Base-by-base conservation (phyloP, 805 yeast genomes). In the Nakazawaea wyomingensis region DNA sequence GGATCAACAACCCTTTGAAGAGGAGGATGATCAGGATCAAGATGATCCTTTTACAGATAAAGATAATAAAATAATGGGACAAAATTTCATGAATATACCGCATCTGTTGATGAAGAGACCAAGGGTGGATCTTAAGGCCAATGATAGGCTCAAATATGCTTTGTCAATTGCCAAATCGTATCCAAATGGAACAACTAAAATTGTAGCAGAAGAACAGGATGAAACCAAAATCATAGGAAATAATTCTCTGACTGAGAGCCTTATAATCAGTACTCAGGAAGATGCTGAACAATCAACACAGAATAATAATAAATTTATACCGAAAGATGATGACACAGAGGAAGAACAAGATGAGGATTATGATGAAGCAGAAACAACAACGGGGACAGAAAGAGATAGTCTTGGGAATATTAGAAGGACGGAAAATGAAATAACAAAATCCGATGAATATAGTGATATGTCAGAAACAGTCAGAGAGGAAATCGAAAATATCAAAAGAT, bases 381-480 rank as follows among this genome's bases (percentile, higher is more conserved):
- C n/a, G n/a, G n/a, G n/a, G n/a, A n/a, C n/a, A n/a, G n/a, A n/a
- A n/a, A n/a, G n/a, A n/a, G n/a, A n/a, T n/a, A n/a, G n/a, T n/a
- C n/a, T n/a, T n/a, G n/a, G n/a, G 26, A 20, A 34, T 17, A n/a
- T 34, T 14, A 29, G 26, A 28, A 14, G 37, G 32, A 14, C 36
- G 19, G 17, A 8, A 6, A 30, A 13, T 8, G 17, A n/a, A 6
- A 8, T 14, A 13, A 6, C 18, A 8, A 8, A 8, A 13, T 16
- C 18, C 22, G 45, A 20, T 14, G 34, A 34, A 2, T 29, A 28
- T 17, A 17, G 19, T 9, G 53, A 46, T 4, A 53, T 50, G 10
- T 56, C 59, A 9, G 55, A 56, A 26, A 57, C 50, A 16, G 51
- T 64, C 33, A 54, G 53, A 24, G 64, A 64, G 34, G 76, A 72